A percentile compares a stretch with the other conserved stretches of the same genome.
Conservation (phyloP, 2,329 filamentous ascomycete genomes). For the Cadophora sp. region DNA sequence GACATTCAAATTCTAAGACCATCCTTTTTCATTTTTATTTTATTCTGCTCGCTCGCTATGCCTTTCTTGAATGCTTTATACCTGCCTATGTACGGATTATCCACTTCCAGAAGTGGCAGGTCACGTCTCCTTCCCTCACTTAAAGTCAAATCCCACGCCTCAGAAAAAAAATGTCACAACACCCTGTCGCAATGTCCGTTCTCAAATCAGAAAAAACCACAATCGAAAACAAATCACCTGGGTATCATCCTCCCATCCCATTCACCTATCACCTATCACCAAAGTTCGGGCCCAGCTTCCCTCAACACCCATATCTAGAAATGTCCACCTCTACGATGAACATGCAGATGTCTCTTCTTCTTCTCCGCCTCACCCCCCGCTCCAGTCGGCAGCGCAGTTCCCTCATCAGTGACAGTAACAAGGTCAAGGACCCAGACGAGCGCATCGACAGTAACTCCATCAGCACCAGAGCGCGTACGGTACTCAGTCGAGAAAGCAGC, state of each 20-base stretch:
- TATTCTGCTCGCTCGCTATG: no score
- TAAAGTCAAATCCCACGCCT: background rate
- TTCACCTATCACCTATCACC: no score
- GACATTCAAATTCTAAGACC: no score
- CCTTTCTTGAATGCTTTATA: background rate
- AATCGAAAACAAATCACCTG: constrained; percentile 5
- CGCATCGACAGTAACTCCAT: constrained; percentile 58
- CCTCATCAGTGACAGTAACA: constrained; percentile 55
- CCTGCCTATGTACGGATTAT: background rate
- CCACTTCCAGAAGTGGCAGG: constrained; percentile 9
- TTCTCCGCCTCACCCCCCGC: background rate
- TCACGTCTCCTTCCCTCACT: no score
- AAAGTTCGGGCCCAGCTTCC: no score
- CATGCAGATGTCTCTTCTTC: constrained; percentile 24
- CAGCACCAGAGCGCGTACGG: constrained; percentile 48
- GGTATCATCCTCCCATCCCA: constrained; percentile 12
- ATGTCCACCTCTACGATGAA: constrained; percentile 9
- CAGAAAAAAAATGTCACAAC: background rate
- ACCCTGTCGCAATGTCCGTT: background rate
- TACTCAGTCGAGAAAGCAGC: constrained; percentile 59
- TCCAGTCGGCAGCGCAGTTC: background rate
- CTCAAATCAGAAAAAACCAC: background rate
- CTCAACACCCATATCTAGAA: no score
- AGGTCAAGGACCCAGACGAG: constrained; percentile 63
- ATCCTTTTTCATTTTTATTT: no score